Evolutionary conservation across 176 grass and related monocot species (phyloP).

Genomic region (Phragmites australis): DNA sequence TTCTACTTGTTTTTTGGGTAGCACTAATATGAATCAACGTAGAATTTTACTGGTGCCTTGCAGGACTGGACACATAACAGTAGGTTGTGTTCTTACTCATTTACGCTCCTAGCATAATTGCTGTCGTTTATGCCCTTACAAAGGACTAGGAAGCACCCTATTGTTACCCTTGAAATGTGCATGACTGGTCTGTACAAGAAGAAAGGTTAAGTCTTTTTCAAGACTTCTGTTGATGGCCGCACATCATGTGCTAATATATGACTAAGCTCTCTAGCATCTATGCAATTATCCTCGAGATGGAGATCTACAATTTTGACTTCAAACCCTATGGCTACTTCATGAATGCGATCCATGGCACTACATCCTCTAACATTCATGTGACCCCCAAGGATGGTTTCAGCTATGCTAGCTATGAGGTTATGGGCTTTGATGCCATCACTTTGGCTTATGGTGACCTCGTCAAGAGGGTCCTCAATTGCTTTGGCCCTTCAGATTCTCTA

Average conservation of each 20-base stretch:
- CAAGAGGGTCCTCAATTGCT: slow-evolving; percentile 60
- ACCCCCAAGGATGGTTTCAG: slow-evolving; percentile 78
- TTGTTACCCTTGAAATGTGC: slow-evolving; percentile 79
- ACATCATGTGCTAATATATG: slow-evolving; percentile 58
- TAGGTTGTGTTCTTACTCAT: slow-evolving; percentile 68
- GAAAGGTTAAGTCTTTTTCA: slow-evolving; percentile 64
- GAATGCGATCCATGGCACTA: slow-evolving; percentile 57
- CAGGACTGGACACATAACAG: slow-evolving; percentile 88
- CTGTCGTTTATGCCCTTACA: slow-evolving; percentile 72
- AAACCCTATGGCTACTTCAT: slow-evolving; percentile 73
- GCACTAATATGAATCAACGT: not conserved
- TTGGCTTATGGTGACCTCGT: slow-evolving; percentile 43
- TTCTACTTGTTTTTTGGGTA: not conserved
- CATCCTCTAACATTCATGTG: slow-evolving; percentile 66
- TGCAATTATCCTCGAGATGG: slow-evolving; percentile 67
- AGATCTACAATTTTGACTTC: slow-evolving; percentile 66
- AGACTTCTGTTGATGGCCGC: slow-evolving; percentile 49
- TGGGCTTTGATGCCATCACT: slow-evolving; percentile 47
- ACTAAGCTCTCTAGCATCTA: slow-evolving; percentile 61
- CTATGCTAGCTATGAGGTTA: slow-evolving; percentile 74
- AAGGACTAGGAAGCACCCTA: slow-evolving; percentile 40
- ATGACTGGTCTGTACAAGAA: slow-evolving; percentile 67
- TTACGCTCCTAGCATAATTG: slow-evolving; percentile 84
- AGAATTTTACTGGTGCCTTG: slow-evolving; percentile 3
- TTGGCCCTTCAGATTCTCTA: slow-evolving; percentile 63